phyloP scores from a whole-genome alignment of 1,139 yeast species.

The Meyerozyma elateridarum region DNA sequence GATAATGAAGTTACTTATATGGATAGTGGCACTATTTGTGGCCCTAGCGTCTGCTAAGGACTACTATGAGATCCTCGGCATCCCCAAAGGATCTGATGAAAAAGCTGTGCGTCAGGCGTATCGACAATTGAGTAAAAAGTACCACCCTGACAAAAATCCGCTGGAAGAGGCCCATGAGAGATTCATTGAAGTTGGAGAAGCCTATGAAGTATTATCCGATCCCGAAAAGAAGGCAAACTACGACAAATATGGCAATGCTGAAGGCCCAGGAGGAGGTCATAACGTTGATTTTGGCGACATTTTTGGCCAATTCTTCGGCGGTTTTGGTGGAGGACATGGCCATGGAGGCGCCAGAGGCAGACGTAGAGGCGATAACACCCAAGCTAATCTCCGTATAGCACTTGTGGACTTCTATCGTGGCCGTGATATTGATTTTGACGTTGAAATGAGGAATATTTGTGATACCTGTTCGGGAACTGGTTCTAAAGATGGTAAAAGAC shows the following conservation, averaged over 20 bases:
- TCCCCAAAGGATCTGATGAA: constrained; percentile 63
- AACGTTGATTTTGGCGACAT: constrained; percentile 57
- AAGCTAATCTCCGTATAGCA: constrained; percentile 51
- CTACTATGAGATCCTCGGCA: constrained; percentile 55
- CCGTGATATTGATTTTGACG: constrained; percentile 50
- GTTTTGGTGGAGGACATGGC: constrained; percentile 40
- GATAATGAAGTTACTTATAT: constrained; percentile 4
- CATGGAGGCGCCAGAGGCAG: constrained; percentile 37
- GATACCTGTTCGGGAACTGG: constrained; percentile 79
- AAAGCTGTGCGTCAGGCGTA: constrained; percentile 86
- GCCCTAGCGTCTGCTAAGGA: constrained; percentile 17
- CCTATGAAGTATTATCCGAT: constrained; percentile 84
- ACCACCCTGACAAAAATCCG: constrained; percentile 91
- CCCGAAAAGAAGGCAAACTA: constrained; percentile 65
- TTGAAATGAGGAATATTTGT: constrained; percentile 73
- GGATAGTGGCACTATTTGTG: constrained; percentile 14
- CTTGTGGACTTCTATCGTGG: constrained; percentile 72
- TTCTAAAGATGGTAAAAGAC: constrained; percentile 67
- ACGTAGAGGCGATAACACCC: constrained; percentile 63
- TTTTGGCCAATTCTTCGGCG: constrained; percentile 74
- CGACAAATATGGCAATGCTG: constrained; percentile 83
- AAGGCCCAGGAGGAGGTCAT: constrained; percentile 51
- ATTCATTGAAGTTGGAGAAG: constrained; percentile 89
- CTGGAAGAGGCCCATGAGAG: constrained; percentile 78
- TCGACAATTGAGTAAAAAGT: constrained; percentile 75